A percentile compares a stretch with the other conserved stretches of the same genome.
phyloP scores from a whole-genome alignment of 305 asterid species.

The Fraxinus ornus region DNA sequence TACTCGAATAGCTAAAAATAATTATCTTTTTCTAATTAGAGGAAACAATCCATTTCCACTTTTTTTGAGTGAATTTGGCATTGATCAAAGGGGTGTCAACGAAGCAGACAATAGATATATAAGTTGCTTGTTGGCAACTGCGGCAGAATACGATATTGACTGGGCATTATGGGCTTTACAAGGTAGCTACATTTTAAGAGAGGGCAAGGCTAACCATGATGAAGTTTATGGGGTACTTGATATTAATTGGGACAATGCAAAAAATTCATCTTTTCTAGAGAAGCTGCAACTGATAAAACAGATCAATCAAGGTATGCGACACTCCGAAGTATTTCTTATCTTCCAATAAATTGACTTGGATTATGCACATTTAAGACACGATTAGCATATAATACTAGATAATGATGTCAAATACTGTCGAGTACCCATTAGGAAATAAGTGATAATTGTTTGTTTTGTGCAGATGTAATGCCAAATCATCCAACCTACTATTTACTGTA shows the following conservation, averaged over 20 bases:
- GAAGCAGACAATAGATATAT: constrained; percentile 55
- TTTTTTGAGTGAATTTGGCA: constrained; percentile 56
- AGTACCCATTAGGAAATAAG: background rate
- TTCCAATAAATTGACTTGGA: background rate
- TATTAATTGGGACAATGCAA: constrained; percentile 39
- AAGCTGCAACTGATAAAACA: constrained; percentile 39
- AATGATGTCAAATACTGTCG: background rate
- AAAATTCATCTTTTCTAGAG: constrained; percentile 34
- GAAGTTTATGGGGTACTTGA: constrained; percentile 53
- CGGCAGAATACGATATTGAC: constrained; percentile 54
- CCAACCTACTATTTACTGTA: constrained; percentile 34
- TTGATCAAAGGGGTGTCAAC: constrained; percentile 34
- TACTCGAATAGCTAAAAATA: constrained; percentile 21
- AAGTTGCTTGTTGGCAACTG: constrained; percentile 42
- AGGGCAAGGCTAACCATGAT: constrained; percentile 31
- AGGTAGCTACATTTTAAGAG: constrained; percentile 53
- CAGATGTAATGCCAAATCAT: constrained; percentile 33
- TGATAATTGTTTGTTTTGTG: background rate
- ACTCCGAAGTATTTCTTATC: background rate
- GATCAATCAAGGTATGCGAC: constrained; percentile 42
- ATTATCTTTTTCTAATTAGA: constrained; percentile 36
- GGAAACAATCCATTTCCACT: constrained; percentile 39
- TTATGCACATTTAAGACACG: background rate
- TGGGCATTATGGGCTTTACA: constrained; percentile 66
- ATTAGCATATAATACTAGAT: background rate